These are phyloP conservation scores for Hibiscus mutabilis DNA, from an alignment of 345 rosid genomes.

Conservation along the genomic window DNA sequence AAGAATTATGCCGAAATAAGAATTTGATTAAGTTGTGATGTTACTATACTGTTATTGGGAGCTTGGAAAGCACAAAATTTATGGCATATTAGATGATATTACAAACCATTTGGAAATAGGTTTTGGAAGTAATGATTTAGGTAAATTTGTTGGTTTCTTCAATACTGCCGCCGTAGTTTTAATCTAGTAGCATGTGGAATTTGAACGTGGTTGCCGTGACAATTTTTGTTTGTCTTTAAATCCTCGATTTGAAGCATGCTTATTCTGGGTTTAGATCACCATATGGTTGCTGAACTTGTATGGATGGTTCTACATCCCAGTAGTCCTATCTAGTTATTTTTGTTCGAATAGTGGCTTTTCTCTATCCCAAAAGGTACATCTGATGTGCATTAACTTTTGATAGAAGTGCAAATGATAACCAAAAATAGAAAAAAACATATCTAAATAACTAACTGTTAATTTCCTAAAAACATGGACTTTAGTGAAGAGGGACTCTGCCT, in stretches of 20 bases:
- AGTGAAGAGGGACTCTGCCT: not conserved
- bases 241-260: not conserved
- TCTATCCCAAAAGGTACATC: not conserved
- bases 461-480: not conserved
- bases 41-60: not conserved
- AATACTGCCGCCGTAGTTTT: not conserved
- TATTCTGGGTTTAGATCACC: not conserved
- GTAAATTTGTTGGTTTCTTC: not conserved
- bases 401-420: not conserved
- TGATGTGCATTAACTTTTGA: not conserved
- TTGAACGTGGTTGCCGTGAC: not conserved
- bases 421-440: not conserved
- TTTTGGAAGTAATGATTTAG: not conserved
- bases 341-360: not conserved
- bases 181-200: slow-evolving; percentile 2
- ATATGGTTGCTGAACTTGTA: not conserved
- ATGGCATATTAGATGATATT: not conserved
- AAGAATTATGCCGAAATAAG: not conserved
- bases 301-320: not conserved
- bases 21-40: not conserved
- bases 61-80: not conserved
- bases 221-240: not conserved
- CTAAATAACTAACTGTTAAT: not conserved
- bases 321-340: not conserved
- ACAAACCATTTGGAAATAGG: not conserved